Base-by-base conservation (phyloP, 2,329 filamentous ascomycete species). In the Diaporthe sp. region DNA sequence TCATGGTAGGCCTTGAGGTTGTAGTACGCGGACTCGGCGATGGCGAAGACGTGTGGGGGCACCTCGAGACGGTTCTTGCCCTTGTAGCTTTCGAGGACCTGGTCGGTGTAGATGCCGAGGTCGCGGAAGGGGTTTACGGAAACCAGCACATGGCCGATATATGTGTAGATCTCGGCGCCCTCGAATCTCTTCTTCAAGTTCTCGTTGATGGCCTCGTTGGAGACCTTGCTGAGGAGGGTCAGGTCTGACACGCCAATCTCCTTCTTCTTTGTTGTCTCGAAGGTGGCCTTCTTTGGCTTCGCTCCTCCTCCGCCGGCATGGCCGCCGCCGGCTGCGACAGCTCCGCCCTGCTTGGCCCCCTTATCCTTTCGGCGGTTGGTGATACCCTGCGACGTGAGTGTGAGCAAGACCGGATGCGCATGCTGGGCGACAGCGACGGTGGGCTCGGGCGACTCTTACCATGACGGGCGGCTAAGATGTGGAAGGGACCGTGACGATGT, bases 1-100 rank as follows among this genome's bases (percentile, higher is more conserved):
- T 98, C 97, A 81, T 95, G 95, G 89, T 99, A 99, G 61, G 96
- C 96, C 84, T 98, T 98, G 97, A 99, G 98, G 87, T 99, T 98
- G 87, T 98, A 98, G 88, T 99, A 99, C 72, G 96, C 85, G 10
- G 96, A 94, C 85, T 99, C 97, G 82, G 97, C 97, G 81, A 99
- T 97, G 76, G 95, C 96, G 83, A 98, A 99, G 79, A 99, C 97
- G 85, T 99, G 97, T 12, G 97, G 97, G 38, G 95, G 94, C 87
- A 95, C 92, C 87, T 99, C 97, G 78, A 99, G 90, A 78, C 97
- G 92, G 86, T 99, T 99, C 89, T 98, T 98, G 79, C 96, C 96
- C 85, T 92, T 93, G 88, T 99, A 99, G 81, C 94, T 96, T 66
- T 97, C 92, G 81, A 99, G 91, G 74, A 98, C 95, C 81, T 93